Conservation (phyloP, 352 stramenopile species). For the Peronospora belbahrii region DNA sequence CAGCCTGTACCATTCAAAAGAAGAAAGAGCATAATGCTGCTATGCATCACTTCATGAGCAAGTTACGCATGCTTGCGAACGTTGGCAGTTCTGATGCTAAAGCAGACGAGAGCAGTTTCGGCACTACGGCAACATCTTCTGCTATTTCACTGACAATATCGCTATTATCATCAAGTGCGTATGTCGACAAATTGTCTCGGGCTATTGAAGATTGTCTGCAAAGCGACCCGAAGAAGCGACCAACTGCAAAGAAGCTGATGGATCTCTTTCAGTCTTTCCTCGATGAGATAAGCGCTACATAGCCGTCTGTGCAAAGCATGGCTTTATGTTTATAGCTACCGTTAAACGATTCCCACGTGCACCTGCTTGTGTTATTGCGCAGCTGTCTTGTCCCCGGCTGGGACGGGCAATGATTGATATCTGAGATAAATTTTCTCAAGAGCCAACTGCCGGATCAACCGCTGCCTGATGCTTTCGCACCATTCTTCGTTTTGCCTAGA, state of each 20-base stretch:
- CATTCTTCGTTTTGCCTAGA: constrained; percentile 14
- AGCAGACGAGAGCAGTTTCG: constrained; percentile 36
- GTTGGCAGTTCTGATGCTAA: constrained; percentile 20
- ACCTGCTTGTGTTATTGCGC: not conserved
- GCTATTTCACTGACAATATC: constrained; percentile 24
- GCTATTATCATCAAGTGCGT: constrained; percentile 24
- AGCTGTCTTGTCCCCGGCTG: constrained; percentile 14
- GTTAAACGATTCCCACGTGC: constrained; percentile 1
- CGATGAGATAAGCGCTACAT: constrained; percentile 22
- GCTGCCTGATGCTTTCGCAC: not conserved
- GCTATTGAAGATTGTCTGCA: constrained; percentile 54
- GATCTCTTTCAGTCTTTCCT: constrained; percentile 42
- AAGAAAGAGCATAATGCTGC: constrained; percentile 29
- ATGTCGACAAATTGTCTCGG: constrained; percentile 38
- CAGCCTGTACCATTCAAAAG: constrained; percentile 18
- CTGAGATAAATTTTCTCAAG: constrained; percentile 13
- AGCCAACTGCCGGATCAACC: constrained; percentile 13
- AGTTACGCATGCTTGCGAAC: constrained; percentile 34
- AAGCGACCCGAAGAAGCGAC: constrained; percentile 44
- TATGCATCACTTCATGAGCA: constrained; percentile 44
- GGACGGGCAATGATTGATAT: constrained; percentile 14
- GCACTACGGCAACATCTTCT: constrained; percentile 35
- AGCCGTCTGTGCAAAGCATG: not conserved
- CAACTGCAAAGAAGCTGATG: constrained; percentile 44
- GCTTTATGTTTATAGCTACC: constrained; percentile 11